Evolutionary conservation across 1,139 yeast genomes (phyloP), one percentile per base, ranked within the genome.

Genomic region (Hyphopichia buzzinii): DNA sequence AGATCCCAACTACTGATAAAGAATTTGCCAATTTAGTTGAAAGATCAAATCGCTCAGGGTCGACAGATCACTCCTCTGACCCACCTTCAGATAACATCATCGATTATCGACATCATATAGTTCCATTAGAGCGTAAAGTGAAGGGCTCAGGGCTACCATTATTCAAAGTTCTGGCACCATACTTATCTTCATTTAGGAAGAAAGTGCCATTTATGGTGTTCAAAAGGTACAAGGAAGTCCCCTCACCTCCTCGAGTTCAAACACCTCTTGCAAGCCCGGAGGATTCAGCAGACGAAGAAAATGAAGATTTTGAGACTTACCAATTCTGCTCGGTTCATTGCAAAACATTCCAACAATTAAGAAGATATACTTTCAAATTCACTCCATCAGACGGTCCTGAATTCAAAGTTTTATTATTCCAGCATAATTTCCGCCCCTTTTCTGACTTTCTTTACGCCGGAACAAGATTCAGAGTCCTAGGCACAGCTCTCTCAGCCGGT

Each of bases 391-490:
- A 43, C 5, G 44, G 41, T 7, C 34, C 40, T 8, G 21, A 40
- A 6, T 58, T 65, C 40, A 57, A 54, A 31, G 42, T 70, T 4
- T 31, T 64, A 6, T 44, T 60, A 38, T 69, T 67, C 39, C 66
- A 65, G 47, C 62, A 66, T 48, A 62, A 62, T 35, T 58, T 50
- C 41, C 55, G 60, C 35, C 72, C 75, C 2, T 67, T 64, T 47
- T 55, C 72, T 10, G 77, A 71, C 45, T 71, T 71, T 45, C 50
- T 36, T 23, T 69, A 65, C 42, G 57, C 59, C 30, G 46, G 46
- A 23, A 69, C 74, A 2, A 47, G 74, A 17, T 71, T 71, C 43
- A 50, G 77, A 35, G 50, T 68, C 2, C 39, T 64, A 17, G 76
- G 77, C 2, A 61, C 73, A 1, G 49, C 71, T 4, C 46, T 67